Evolutionary conservation across 371 early-diverging fungal genomes (phyloP), one percentile per base, ranked within the genome.

Genomic region (Haplosporangium sp.): DNA sequence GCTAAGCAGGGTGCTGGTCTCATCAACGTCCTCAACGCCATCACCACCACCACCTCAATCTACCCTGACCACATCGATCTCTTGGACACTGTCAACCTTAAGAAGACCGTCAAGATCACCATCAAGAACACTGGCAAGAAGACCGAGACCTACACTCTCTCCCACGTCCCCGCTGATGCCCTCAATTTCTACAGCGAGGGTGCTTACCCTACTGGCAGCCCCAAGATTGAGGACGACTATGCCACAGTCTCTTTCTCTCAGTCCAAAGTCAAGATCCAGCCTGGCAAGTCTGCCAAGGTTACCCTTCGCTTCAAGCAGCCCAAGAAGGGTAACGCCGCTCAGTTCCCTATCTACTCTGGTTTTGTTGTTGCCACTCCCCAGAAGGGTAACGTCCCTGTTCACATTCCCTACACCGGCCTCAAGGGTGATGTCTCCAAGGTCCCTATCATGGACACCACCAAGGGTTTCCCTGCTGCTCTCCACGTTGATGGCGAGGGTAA

Each of bases 1-100:
- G 86, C 87, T 52, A 82, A 82, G 60, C 92, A 94, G 73, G 95
- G 95, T 6, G 84, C 90, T 41, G 95, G 95, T 16, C 73, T 94
- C 10, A 83, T 95, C 53, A 86, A 94, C 80, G 81, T 87, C 21
- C 83, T 84, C 65, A 73, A 84, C 53, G 89, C 95, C 5, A 60
- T 94, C 57, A 66, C 48, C 14, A 62, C 91, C 5, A 83, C 84
- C 38, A 85, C 87, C 1, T 29, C 76, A 6, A 80, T 94, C 37
- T 45, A 67, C 0, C 95, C 95, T 5, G 84, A 90, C 11, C 84
- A 82, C 54, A 73, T 92, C 40, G 86, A 89, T 20, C 74, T 95
- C 20, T 90, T 91, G 61, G 91, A 92, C 73, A 79, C 85, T n/a
- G 59, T 69, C 20, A 77, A 83, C n/a, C 73, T 83, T 50, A 70